Percentiles rank a stretch among this genome's conserved stretches.
These are phyloP conservation scores for Brachypodium distachyon DNA, from an alignment of 202 grass and related monocot species.

Conservation along the genomic window DNA sequence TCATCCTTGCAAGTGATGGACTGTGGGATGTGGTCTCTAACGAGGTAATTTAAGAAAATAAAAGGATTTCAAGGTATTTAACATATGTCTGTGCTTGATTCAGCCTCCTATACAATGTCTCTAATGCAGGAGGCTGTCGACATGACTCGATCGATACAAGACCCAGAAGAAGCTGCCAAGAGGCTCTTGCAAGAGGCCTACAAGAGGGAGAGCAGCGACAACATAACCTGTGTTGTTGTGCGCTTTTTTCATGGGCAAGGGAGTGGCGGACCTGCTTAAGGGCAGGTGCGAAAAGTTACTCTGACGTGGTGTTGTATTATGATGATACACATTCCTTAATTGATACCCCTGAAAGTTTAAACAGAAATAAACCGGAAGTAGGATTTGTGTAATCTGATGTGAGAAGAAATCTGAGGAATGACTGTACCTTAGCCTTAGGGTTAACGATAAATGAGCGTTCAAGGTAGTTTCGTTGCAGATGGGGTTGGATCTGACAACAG, in stretches of 20 bases:
- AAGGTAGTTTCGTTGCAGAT: not conserved
- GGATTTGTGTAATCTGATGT: conserved; percentile 17
- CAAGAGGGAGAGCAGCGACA: conserved; percentile 88
- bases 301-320: not conserved
- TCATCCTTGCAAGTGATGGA: conserved; percentile 89
- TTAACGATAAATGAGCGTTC: conserved; percentile 18
- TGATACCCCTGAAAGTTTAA: conserved; percentile 12
- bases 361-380: conserved; percentile 1
- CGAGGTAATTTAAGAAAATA: conserved; percentile 47
- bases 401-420: not conserved
- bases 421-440: conserved; percentile 8
- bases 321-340: conserved; percentile 13
- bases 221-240: conserved; percentile 86
- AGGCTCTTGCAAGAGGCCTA: conserved; percentile 87
- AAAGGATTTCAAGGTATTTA: not conserved
- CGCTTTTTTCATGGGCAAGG: conserved; percentile 64
- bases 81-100: not conserved
- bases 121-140: conserved; percentile 61
- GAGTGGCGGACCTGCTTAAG: conserved; percentile 39
- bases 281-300: not conserved
- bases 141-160: conserved; percentile 58
- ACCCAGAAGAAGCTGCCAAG: conserved; percentile 86
- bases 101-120: not conserved
- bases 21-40: conserved; percentile 94
- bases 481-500: not conserved